Evolutionary conservation across 2,329 filamentous ascomycete genomes (phyloP), one percentile per base, ranked within the genome.

Genomic region (Alternaria arborescens): DNA sequence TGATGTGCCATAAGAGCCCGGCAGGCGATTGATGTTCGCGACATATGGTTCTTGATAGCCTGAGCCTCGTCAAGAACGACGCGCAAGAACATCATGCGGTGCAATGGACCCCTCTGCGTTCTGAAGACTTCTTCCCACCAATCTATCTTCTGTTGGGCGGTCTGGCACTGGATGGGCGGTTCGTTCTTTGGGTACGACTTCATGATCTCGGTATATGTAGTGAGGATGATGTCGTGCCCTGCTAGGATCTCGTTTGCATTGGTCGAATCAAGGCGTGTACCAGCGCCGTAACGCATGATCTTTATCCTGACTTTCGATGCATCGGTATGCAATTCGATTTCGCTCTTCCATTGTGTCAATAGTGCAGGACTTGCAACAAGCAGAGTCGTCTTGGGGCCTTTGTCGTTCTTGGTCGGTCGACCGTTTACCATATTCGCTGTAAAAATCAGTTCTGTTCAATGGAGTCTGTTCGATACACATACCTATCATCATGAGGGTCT

Each of bases 61-160:
- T 88, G 86, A 0, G 82, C 85, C 66, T 89, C 87, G 46, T 89
- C 87, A 0, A 88, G 74, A 1, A 88, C 80, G 4, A 89, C 61
- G 1, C 87, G 76, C 41, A 84, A 81, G 77, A 76, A 78, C 11
- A 58, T 38, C 48, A 76, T 73, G 10, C 67, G 58, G 48, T 79
- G 77, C 1, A 79, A 58, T 3, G 69, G 42, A 1, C 77, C 81
- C 4, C 80, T 69, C 0, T 78, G 48, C 0, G 70, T 61, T 1
- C 74, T 67, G 6, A 69, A 82, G 0, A 71, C 60, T 0, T 66
- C 18, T 11, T 66, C 60, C 75, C 79, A 82, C 69, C 76, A 84
- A 0, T 68, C 60, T 0, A 84, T 78, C 20, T 83, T 78, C 10
- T 79, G 59, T 0, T 78, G 66, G 0, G 81, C 69, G 0, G 78